A percentile compares a stretch with the other conserved stretches of the same genome.
phyloP scores from a whole-genome alignment of 345 rosid species.

The Brassica incana region DNA sequence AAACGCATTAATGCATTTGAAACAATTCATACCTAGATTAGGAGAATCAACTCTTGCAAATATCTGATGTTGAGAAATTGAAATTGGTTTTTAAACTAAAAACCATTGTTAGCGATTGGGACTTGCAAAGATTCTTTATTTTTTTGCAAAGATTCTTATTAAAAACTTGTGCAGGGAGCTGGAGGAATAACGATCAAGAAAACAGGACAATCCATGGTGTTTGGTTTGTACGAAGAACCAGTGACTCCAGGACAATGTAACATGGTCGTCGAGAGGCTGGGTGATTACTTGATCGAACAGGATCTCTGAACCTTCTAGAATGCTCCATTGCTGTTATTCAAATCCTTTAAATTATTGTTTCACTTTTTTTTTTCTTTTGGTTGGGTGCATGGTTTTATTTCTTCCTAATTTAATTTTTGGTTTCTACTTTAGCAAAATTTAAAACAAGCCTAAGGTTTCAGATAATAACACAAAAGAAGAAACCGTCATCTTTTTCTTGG shows the following conservation, averaged over 20 bases:
- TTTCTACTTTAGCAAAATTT: conserved; percentile 18
- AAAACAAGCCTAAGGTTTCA: conserved; percentile 19
- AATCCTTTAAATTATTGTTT: conserved; percentile 14
- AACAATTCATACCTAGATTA: neutral
- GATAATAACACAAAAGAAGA: conserved; percentile 25
- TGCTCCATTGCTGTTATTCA: conserved; percentile 1
- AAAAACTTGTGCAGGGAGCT: conserved; percentile 47
- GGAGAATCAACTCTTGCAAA: neutral
- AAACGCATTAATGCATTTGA: neutral
- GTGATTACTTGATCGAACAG: conserved; percentile 79
- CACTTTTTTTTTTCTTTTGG: neutral
- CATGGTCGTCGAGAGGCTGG: conserved; percentile 88
- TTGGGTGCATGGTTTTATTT: conserved; percentile 21
- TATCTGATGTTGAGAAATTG: neutral
- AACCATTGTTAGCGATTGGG: neutral
- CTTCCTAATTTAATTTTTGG: neutral
- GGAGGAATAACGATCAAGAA: conserved; percentile 82
- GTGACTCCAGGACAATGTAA: conserved; percentile 84
- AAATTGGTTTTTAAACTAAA: neutral
- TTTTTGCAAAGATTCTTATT: neutral
- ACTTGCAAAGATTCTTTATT: neutral
- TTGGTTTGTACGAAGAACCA: conserved; percentile 77
- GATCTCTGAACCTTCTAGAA: conserved; percentile 44
- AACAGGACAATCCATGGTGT: conserved; percentile 67
- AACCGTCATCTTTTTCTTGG: conserved; percentile 6